A percentile compares a stretch with the other conserved stretches of the same genome.
Evolutionary conservation across 129 eudicot species (phyloP).

Genomic region (Flaveria ramosissima): DNA sequence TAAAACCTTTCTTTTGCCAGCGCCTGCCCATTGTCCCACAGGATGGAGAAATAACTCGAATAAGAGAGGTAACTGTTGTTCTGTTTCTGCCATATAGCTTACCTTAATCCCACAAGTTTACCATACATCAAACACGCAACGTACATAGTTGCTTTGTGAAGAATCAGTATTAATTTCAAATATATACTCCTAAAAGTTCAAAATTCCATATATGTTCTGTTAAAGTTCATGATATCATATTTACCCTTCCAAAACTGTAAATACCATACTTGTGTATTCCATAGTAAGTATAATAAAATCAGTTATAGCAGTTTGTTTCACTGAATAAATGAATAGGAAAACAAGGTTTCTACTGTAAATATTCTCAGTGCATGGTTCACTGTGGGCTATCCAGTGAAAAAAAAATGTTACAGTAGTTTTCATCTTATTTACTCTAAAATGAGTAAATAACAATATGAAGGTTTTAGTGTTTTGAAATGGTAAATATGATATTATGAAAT

Average conservation of each 20-base stretch:
- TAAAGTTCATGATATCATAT: neutral
- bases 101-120: neutral
- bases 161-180: neutral
- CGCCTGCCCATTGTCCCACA: conserved; percentile 51
- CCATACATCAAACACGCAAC: neutral
- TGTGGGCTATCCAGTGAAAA: neutral
- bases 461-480: neutral
- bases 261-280: neutral
- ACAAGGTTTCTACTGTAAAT: neutral
- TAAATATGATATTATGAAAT: neutral
- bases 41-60: conserved; percentile 62
- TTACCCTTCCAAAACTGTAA: neutral
- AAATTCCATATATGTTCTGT: neutral
- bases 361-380: too few relatives aligned
- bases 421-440: neutral
- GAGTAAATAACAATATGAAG: neutral
- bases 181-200: neutral
- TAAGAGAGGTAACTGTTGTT: conserved; percentile 52
- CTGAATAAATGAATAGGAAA: neutral
- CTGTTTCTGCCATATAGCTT: conserved; percentile 14
- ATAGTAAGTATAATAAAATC: neutral
- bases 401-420: neutral
- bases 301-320: neutral
- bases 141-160: neutral
- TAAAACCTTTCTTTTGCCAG: conserved; percentile 36